Evolutionary conservation across 768 basidiomycete species (phyloP).

Genomic region (Plicaturopsis crispa): DNA sequence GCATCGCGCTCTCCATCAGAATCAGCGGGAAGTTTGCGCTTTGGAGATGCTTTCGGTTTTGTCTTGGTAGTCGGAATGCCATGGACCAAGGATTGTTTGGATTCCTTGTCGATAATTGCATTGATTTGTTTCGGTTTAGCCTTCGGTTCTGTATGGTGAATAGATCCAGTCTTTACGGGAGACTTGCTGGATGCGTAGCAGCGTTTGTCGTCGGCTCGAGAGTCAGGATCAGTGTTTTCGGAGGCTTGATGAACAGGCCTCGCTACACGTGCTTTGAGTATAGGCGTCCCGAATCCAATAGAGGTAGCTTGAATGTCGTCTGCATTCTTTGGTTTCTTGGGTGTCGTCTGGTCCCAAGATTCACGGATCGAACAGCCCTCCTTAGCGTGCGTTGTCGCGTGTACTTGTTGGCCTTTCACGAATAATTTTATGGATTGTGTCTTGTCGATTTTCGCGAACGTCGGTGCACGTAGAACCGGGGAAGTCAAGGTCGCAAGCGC

Average conservation of each 20-base stretch:
- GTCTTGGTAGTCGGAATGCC: neutral
- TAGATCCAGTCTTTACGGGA: neutral
- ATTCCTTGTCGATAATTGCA: conserved; percentile 1
- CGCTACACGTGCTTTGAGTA: conserved; percentile 25
- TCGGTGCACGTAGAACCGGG: neutral
- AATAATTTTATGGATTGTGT: neutral
- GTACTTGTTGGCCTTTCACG: neutral
- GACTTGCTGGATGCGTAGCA: neutral
- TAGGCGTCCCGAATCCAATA: conserved; percentile 31
- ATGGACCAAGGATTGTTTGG: neutral
- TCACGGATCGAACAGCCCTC: neutral
- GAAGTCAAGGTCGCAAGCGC: too few species aligned
- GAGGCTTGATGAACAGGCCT: neutral
- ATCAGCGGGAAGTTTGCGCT: conserved; percentile 3
- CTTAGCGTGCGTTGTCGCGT: neutral
- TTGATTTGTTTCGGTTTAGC: too few species aligned
- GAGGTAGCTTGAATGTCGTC: neutral
- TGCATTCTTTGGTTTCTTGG: neutral
- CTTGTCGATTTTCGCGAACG: neutral
- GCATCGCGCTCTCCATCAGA: conserved; percentile 24
- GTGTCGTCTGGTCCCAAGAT: neutral
- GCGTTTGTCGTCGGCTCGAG: neutral
- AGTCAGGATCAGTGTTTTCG: neutral
- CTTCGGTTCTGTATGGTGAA: neutral
- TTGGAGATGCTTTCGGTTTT: conserved; percentile 2